Evolutionary conservation across 129 eudicot species (phyloP).

Genomic region (Daucus carota): DH1_v3.0 NC_030386.2:30408001-30408500

Average conservation of each 20-base stretch:
- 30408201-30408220: slow-evolving; percentile 57
- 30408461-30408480: slow-evolving; percentile 61
- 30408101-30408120: slow-evolving; percentile 22
- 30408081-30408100: slow-evolving; percentile 36
- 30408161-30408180: slow-evolving; percentile 86
- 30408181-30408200: slow-evolving; percentile 74
- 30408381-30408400: slow-evolving; percentile 8
- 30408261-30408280: too few species aligned
- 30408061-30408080: slow-evolving; percentile 31
- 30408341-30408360: not conserved
- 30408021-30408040: slow-evolving; percentile 4
- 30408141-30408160: slow-evolving; percentile 64
- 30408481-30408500: not conserved
- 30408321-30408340: not conserved
- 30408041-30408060: slow-evolving; percentile 20
- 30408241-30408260: slow-evolving; percentile 28
- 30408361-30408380: not conserved
- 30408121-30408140: slow-evolving; percentile 25
- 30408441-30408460: slow-evolving; percentile 70
- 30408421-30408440: slow-evolving; percentile 52
- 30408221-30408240: slow-evolving; percentile 73
- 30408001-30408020: slow-evolving; percentile 11
- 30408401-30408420: slow-evolving; percentile 61
- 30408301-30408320: too few species aligned
- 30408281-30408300: too few species aligned